A percentile compares a stretch with the other conserved stretches of the same genome.
phyloP scores from a whole-genome alignment of 2,329 filamentous ascomycete genomes.

The Sporothrix brasiliensis region DNA sequence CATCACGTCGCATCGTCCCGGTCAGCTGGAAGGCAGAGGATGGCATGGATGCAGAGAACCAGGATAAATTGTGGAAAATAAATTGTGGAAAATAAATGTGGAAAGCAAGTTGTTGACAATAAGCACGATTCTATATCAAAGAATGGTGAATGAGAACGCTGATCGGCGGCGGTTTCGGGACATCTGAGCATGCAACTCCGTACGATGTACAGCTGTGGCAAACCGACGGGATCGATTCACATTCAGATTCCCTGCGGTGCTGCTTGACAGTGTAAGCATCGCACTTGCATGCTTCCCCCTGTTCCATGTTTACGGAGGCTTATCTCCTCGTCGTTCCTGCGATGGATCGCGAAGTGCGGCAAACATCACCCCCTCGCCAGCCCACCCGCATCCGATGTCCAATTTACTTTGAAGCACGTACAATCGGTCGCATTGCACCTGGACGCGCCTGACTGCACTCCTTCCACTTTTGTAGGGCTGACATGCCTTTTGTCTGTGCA shows the following conservation, averaged over 20 bases:
- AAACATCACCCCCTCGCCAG: neutral
- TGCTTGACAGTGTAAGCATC: no score
- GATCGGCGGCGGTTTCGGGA: neutral
- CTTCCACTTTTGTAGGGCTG: conserved; percentile 11
- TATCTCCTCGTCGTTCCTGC: neutral
- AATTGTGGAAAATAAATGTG: no score
- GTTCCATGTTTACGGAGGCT: no score
- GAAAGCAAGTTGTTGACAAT: neutral
- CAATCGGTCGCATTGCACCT: no score
- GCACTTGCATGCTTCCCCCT: no score
- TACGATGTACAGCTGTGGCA: neutral
- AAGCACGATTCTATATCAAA: neutral
- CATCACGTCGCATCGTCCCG: neutral
- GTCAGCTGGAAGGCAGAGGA: neutral
- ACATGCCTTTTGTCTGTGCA: neutral
- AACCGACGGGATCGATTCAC: no score
- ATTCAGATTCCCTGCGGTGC: no score
- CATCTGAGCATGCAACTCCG: neutral
- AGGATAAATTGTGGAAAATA: neutral
- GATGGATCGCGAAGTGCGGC: neutral
- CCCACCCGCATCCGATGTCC: neutral
- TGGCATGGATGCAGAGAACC: neutral
- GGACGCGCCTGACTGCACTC: neutral
- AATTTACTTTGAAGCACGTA: neutral
- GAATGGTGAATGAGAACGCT: neutral